phyloP scores from a whole-genome alignment of 2,329 filamentous ascomycete species.

The Zopfia rhizophila region DNA sequence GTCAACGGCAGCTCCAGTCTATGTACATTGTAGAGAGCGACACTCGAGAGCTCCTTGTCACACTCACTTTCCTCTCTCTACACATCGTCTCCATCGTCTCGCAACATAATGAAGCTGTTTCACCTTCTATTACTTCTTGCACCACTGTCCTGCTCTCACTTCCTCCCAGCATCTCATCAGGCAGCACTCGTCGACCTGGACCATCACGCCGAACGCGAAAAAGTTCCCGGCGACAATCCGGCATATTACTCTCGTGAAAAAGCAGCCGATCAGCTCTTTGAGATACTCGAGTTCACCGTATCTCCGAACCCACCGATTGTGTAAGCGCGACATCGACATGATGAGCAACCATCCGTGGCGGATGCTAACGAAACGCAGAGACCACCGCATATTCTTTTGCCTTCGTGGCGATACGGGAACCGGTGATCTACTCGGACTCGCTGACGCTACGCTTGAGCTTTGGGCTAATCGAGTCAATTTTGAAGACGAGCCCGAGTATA shows the following conservation, averaged over 20 bases:
- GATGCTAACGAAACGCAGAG: slow-evolving; percentile 8
- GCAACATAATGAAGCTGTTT: no score
- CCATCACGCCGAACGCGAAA: slow-evolving; percentile 10
- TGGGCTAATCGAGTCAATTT: slow-evolving; percentile 8
- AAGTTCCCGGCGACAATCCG: slow-evolving; percentile 18
- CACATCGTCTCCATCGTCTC: no score
- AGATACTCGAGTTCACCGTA: slow-evolving; percentile 12
- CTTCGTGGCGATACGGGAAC: slow-evolving; percentile 11
- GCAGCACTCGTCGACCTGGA: slow-evolving; percentile 9
- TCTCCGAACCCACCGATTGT: slow-evolving; percentile 8
- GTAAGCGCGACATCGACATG: slow-evolving; percentile 7
- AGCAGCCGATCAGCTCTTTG: slow-evolving; percentile 16
- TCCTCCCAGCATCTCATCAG: no score
- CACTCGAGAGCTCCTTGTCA: no score
- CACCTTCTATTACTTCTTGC: no score
- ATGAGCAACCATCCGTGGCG: slow-evolving; percentile 1
- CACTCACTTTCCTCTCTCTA: no score
- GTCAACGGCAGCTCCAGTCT: no score
- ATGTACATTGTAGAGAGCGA: no score
- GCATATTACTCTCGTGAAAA: slow-evolving; percentile 17
- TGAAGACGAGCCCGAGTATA: slow-evolving; percentile 13
- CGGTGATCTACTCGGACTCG: slow-evolving; percentile 12
- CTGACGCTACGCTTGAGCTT: slow-evolving; percentile 14
- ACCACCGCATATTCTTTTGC: slow-evolving; percentile 15
- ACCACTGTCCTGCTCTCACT: no score